These are phyloP conservation scores for Sphaerulina musiva DNA, from an alignment of 2,329 filamentous ascomycete genomes.

Conservation along the genomic window DNA sequence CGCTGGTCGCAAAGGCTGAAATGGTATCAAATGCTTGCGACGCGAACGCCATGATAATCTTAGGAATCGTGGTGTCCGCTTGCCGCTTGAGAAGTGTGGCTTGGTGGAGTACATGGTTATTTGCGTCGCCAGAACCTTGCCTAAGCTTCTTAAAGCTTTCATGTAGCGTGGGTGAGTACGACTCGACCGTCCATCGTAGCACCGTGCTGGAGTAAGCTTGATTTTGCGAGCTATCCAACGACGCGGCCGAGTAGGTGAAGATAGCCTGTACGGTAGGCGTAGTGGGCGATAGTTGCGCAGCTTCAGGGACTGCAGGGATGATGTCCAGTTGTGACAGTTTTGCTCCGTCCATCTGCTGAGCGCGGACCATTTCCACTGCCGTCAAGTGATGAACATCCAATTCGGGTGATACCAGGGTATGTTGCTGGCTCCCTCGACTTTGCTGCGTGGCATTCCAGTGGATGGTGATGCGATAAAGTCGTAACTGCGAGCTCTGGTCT, in stretches of 20 bases:
- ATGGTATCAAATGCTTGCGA: slow-evolving; percentile 64
- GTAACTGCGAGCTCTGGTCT: slow-evolving; percentile 64
- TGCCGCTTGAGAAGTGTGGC: slow-evolving; percentile 54
- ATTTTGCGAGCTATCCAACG: slow-evolving; percentile 46
- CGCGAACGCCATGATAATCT: slow-evolving; percentile 63
- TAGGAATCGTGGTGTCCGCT: slow-evolving; percentile 62
- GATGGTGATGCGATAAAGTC: slow-evolving; percentile 65
- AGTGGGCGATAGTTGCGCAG: slow-evolving; percentile 48
- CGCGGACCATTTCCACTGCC: slow-evolving; percentile 22
- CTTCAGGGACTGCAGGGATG: slow-evolving; percentile 48
- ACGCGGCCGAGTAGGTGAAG: slow-evolving; percentile 51
- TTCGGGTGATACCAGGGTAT: slow-evolving; percentile 27
- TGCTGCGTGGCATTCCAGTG: slow-evolving; percentile 58
- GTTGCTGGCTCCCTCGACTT: slow-evolving; percentile 29
- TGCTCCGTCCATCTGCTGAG: slow-evolving; percentile 26
- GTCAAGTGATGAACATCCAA: slow-evolving; percentile 27
- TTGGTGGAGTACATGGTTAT: slow-evolving; percentile 16
- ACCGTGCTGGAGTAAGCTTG: slow-evolving; percentile 66
- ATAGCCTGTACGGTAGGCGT: slow-evolving; percentile 59
- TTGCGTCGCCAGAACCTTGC: slow-evolving; percentile 12
- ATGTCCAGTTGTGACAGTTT: slow-evolving; percentile 25
- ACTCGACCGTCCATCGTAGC: slow-evolving; percentile 72
- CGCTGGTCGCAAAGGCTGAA: slow-evolving; percentile 66
- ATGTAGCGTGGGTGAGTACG: slow-evolving; percentile 35
- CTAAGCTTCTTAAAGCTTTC: slow-evolving; percentile 35